Base-by-base conservation (phyloP, 1,284 basidiomycete species). In the Pseudozyma sp. region DNA sequence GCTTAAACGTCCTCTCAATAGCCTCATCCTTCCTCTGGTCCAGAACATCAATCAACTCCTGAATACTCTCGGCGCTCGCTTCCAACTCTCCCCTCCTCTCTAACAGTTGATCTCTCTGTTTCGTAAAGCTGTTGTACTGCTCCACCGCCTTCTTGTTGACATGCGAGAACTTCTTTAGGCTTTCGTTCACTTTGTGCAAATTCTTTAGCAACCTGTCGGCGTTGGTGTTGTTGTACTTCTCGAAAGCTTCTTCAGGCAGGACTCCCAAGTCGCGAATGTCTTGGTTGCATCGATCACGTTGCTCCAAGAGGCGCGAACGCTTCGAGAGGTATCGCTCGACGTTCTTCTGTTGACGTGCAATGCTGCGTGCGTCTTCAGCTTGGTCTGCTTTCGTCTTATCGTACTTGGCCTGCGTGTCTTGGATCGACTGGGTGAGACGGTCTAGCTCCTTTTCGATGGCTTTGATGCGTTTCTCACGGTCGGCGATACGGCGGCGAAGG, bases 101-200 rank as follows among this genome's bases (percentile, higher is more conserved):
- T 38, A 93, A 86, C 8, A 98, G 89, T 77, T 95, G 92, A 83
- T 98, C 95, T 2, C 95, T 91, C 86, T 99, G 95, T 84, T 96
- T 97, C 11, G 95, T 97, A 85, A 99, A 99, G 84, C 93, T 95
- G 86, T 90, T 93, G 88, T 97, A 98, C 86, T 98, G 95, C 86
- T 99, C 97, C 82, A 97, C 96, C 1, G 96, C 97, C 86, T 98
- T 98, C 88, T 99, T 99, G 89, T 99, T 99, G 76, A 99, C 96
- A 83, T 98, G 95, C 0, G 94, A 92, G 81, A 95, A 99, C 86
- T 95, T 95, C 86, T 96, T 97, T 72, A 99, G 88, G 35, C 90
- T 90, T 79, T 97, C 95, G 81, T 97, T 95, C 73, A 95, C 91
- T 25, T 89, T 89, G 81, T 97, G 95, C 40, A 99, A 88, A 74